phyloP scores from a whole-genome alignment of 1,139 yeast genomes.

The Diutina sp. region DNA sequence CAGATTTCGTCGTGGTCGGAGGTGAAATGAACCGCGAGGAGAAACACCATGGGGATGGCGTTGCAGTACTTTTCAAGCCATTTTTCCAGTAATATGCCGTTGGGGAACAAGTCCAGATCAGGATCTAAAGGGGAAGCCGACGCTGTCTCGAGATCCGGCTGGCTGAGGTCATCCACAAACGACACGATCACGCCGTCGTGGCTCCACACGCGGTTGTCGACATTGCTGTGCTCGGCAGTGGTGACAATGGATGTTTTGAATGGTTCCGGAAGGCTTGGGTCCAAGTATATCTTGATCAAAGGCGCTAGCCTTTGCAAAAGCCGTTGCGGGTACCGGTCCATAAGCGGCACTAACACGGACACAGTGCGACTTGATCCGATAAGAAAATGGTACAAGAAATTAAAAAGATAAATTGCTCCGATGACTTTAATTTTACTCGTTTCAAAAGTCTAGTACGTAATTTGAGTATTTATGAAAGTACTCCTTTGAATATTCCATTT shows the following conservation, averaged over 20 bases:
- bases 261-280: background rate
- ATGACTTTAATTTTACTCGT: too few relatives aligned
- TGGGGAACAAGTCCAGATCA: conserved; percentile 26
- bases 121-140: conserved; percentile 24
- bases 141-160: background rate
- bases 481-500: too few relatives aligned
- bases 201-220: background rate
- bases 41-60: conserved; percentile 22
- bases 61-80: conserved; percentile 26
- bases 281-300: background rate
- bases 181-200: background rate
- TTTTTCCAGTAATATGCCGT: conserved; percentile 22
- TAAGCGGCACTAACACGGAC: background rate
- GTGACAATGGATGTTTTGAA: background rate
- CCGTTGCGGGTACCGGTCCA: conserved; percentile 1
- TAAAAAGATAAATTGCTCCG: background rate
- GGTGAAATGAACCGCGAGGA: conserved; percentile 12
- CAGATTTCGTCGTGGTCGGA: conserved; percentile 8
- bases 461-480: too few relatives aligned
- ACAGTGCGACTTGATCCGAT: background rate
- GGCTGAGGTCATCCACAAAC: background rate
- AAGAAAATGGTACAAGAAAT: background rate
- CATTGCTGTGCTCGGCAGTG: background rate
- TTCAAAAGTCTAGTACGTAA: too few relatives aligned
- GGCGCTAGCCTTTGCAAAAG: conserved; percentile 1